phyloP scores from a whole-genome alignment of 768 basidiomycete species.

The Melanogaster broomeanus region DNA sequence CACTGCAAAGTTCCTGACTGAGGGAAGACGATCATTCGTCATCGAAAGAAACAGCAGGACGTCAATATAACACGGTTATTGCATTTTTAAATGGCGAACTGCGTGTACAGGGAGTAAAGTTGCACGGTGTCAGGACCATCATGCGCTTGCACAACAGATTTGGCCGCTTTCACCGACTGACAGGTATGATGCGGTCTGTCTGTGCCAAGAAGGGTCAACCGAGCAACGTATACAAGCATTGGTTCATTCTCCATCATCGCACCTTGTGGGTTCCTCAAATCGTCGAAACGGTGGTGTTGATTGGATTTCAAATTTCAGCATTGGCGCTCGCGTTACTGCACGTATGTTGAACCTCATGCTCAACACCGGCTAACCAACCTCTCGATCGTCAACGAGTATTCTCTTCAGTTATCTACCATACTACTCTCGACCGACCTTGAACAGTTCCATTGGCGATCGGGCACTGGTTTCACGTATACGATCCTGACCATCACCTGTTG shows the following conservation, averaged over 20 bases:
- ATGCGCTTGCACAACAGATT: constrained; percentile 54
- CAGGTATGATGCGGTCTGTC: constrained; percentile 40
- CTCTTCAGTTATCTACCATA: not conserved
- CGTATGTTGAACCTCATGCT: constrained; percentile 25
- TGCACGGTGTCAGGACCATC: constrained; percentile 58
- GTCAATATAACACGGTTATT: not conserved
- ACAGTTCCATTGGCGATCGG: constrained; percentile 61
- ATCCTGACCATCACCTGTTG: no score
- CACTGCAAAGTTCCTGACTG: constrained; percentile 61
- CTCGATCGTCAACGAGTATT: constrained; percentile 52
- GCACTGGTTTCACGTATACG: constrained; percentile 59
- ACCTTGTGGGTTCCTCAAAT: constrained; percentile 48
- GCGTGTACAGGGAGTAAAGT: constrained; percentile 55
- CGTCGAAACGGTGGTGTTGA: not conserved
- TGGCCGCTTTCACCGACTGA: constrained; percentile 61
- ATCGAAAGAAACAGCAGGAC: constrained; percentile 53
- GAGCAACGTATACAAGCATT: not conserved
- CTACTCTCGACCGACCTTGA: not conserved
- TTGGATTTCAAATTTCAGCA: constrained; percentile 43
- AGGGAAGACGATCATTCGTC: constrained; percentile 57
- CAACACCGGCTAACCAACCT: not conserved
- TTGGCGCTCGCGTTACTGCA: constrained; percentile 72
- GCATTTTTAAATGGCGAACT: constrained; percentile 31
- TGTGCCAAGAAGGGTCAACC: not conserved
- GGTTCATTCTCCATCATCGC: constrained; percentile 49